phyloP scores from a whole-genome alignment of 108 stramenopile species.

The Parmales sp. region DNA sequence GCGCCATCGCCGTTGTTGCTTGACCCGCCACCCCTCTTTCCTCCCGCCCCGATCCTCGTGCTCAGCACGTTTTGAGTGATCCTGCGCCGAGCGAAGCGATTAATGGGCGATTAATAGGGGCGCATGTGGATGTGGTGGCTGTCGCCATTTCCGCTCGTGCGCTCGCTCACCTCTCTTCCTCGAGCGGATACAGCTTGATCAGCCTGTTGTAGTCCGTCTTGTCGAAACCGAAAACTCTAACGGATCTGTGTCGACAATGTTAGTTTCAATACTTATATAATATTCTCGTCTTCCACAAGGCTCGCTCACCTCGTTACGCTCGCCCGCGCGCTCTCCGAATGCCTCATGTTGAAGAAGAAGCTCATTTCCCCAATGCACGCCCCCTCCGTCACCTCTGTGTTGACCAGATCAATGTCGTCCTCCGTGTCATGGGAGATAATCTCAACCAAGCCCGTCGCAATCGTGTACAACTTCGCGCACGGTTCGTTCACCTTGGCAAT shows the following conservation, averaged over 20 bases:
- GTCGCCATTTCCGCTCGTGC: too few species aligned
- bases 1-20: not conserved
- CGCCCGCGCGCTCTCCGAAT: not conserved
- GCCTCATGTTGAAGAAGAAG: constrained; percentile 14
- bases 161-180: constrained; percentile 4
- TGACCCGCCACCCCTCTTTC: too few species aligned
- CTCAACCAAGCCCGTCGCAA: not conserved
- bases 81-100: too few species aligned
- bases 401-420: not conserved
- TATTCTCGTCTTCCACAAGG: too few species aligned
- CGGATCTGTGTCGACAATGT: not conserved
- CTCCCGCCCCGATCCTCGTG: too few species aligned
- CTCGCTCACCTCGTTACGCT: too few species aligned
- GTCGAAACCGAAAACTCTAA: not conserved
- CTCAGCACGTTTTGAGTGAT: too few species aligned
- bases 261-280: too few species aligned
- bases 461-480: not conserved
- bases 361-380: not conserved
- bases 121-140: too few species aligned
- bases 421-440: not conserved
- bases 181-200: constrained; percentile 4
- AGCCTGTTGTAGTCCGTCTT: not conserved
- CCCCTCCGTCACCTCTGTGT: not conserved
- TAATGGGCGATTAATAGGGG: too few species aligned
- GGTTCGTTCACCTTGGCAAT: not conserved